phyloP scores from a whole-genome alignment of 257 asterid genomes.

The Fraxinus excelsior region DNA sequence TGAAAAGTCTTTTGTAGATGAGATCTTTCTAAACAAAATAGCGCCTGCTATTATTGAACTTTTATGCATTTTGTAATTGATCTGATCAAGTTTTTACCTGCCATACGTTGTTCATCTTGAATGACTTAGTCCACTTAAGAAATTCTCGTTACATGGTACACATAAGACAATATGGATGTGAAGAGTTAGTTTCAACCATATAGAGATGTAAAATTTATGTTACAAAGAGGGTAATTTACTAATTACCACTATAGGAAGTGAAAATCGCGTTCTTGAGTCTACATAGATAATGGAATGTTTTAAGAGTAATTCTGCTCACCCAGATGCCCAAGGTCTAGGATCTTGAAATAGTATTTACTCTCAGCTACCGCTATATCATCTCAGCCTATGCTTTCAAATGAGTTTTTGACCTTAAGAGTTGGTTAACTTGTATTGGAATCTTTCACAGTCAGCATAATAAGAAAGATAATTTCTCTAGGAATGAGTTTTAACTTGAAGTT shows the following conservation, averaged over 20 bases:
- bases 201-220: slow-evolving; percentile 14
- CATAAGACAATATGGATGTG: background rate
- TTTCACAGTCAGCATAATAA: background rate
- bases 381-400: background rate
- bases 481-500: background rate
- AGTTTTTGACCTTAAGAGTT: background rate
- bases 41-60: background rate
- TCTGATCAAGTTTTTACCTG: background rate
- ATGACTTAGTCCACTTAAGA: background rate
- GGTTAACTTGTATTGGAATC: background rate
- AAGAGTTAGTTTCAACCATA: background rate
- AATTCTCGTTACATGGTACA: background rate
- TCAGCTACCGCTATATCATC: background rate
- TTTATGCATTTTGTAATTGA: background rate
- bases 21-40: background rate
- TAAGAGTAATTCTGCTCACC: too few relatives aligned
- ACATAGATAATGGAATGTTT: too few relatives aligned
- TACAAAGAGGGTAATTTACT: background rate
- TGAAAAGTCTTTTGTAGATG: background rate
- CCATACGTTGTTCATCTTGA: background rate
- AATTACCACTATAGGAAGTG: background rate
- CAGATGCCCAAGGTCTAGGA: too few relatives aligned
- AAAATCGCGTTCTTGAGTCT: background rate
- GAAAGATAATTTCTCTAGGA: background rate
- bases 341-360: background rate